Evolutionary conservation across 2,329 filamentous ascomycete genomes (phyloP).

Genomic region (Spiromastix sp.): DNA sequence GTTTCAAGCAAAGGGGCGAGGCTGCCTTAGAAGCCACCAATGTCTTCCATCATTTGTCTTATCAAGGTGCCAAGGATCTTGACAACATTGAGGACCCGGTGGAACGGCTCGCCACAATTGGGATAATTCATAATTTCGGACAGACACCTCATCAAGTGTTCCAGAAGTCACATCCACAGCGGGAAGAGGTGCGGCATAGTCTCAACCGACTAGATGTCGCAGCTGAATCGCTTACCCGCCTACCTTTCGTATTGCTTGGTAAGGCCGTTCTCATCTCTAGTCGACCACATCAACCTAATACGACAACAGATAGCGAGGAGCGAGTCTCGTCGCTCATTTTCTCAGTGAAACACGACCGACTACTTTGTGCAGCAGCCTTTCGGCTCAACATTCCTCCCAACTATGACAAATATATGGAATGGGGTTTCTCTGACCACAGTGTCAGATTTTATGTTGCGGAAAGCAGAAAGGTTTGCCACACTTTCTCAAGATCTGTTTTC

Average conservation of each 20-base stretch:
- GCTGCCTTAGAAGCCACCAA: conserved; percentile 85
- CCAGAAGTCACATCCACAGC: conserved; percentile 63
- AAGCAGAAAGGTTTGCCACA: conserved; percentile 53
- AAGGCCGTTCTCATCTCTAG: conserved; percentile 15
- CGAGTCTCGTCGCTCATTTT: conserved; percentile 70
- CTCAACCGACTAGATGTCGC: conserved; percentile 65
- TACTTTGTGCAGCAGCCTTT: conserved; percentile 76
- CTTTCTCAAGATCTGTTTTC: background rate
- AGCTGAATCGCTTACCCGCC: conserved; percentile 62
- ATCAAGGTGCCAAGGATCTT: conserved; percentile 84
- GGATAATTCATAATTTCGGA: conserved; percentile 96
- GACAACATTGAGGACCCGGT: conserved; percentile 83
- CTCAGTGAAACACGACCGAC: conserved; percentile 66
- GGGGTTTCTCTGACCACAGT: conserved; percentile 90
- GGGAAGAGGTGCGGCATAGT: conserved; percentile 57
- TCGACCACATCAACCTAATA: conserved; percentile 6
- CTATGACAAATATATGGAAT: conserved; percentile 88
- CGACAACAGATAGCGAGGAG: conserved; percentile 54
- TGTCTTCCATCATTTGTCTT: conserved; percentile 92
- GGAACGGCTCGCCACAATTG: conserved; percentile 78
- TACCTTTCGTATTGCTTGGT: conserved; percentile 69
- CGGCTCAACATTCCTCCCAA: conserved; percentile 74
- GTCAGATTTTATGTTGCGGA: conserved; percentile 84
- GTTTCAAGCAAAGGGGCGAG: conserved; percentile 85
- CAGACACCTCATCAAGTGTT: conserved; percentile 97